These are phyloP conservation scores for Striga asiatica DNA, from an alignment of 257 asterid genomes.

Conservation along the genomic window DNA sequence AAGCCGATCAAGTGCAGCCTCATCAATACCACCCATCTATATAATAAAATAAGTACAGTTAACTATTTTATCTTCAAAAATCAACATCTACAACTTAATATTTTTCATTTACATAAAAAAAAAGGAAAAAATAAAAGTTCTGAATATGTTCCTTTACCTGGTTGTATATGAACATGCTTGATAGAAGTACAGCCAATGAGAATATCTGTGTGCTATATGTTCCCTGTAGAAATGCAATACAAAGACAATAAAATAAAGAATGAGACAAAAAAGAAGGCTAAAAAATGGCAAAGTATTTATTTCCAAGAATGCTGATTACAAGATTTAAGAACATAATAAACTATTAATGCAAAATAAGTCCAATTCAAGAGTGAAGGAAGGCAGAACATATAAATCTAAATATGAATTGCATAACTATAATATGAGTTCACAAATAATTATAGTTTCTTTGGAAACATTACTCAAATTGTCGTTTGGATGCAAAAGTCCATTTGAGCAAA, in stretches of 20 bases:
- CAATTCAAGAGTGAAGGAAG: background rate
- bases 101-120: background rate
- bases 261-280: background rate
- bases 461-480: too few species aligned
- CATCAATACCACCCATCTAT: slow-evolving; percentile 99
- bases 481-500: too few species aligned
- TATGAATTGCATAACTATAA: background rate
- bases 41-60: background rate
- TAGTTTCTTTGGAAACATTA: too few species aligned
- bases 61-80: background rate
- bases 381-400: background rate
- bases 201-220: slow-evolving; percentile 94
- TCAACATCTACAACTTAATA: background rate
- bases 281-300: background rate
- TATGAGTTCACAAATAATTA: background rate
- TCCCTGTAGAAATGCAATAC: slow-evolving; percentile 77
- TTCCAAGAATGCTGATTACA: background rate
- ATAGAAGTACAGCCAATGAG: slow-evolving; percentile 90
- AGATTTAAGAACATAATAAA: slow-evolving; percentile 6
- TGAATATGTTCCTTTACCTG: too few species aligned
- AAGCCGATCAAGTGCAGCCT: slow-evolving; percentile 95
- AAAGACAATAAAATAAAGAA: background rate
- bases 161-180: slow-evolving; percentile 94
- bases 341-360: background rate
- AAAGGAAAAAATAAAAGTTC: background rate